Conservation (phyloP, 441 rosid genomes). For the Arabidopsis lyrata region DNA sequence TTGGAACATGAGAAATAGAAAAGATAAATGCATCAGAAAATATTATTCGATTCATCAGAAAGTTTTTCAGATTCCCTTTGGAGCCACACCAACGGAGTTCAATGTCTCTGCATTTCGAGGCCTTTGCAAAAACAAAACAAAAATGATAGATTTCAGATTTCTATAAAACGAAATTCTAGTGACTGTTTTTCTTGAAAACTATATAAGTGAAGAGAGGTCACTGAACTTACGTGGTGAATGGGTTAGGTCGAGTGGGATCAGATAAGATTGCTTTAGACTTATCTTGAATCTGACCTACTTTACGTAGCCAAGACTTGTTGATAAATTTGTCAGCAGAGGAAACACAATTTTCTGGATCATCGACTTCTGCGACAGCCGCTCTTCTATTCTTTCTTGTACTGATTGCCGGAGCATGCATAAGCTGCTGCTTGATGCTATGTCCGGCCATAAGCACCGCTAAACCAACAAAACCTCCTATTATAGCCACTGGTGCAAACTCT, state of each 20-base stretch:
- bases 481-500: conserved; percentile 49
- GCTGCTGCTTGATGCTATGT: conserved; percentile 57
- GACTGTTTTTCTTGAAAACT: too few relatives aligned
- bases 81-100: conserved; percentile 51
- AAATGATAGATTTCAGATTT: background rate
- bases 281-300: conserved; percentile 58
- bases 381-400: conserved; percentile 51
- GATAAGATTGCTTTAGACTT: conserved; percentile 37
- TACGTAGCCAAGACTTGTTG: conserved; percentile 55
- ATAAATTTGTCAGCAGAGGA: conserved; percentile 42
- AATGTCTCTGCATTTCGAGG: conserved; percentile 53
- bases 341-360: conserved; percentile 49
- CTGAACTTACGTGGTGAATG: conserved; percentile 47
- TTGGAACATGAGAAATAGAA: background rate
- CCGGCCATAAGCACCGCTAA: conserved; percentile 47
- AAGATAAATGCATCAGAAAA: background rate
- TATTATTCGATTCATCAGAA: background rate
- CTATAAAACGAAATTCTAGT: background rate
- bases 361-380: conserved; percentile 51
- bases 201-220: background rate
- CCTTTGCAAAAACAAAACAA: conserved; percentile 22
- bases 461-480: conserved; percentile 48
- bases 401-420: conserved; percentile 50
- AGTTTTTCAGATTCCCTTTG: conserved; percentile 39
- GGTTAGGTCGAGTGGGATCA: conserved; percentile 49